Conservation (phyloP, 2,329 filamentous ascomycete species). For the Elsinoe arachidis region DNA sequence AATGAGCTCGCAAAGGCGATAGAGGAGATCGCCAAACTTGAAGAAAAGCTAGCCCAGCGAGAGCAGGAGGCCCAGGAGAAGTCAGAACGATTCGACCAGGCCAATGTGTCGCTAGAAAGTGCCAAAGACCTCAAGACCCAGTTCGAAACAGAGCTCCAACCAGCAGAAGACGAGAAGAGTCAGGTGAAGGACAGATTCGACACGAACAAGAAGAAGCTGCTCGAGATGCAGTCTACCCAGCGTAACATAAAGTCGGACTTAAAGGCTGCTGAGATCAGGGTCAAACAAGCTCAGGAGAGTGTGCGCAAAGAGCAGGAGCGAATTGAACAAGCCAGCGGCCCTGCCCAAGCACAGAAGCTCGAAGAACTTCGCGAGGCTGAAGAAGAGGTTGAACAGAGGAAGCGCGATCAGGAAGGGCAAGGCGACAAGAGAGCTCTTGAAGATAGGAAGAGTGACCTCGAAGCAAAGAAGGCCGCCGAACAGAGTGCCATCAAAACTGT, state of each 20-base stretch:
- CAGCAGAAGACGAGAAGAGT: constrained; percentile 40
- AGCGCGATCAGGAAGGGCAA: constrained; percentile 41
- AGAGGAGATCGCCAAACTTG: constrained; percentile 25
- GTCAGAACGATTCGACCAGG: constrained; percentile 35
- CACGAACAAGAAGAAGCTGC: constrained; percentile 21
- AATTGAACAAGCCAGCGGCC: constrained; percentile 56
- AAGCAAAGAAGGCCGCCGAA: constrained; percentile 28
- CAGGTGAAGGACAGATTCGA: constrained; percentile 47
- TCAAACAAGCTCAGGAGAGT: constrained; percentile 35
- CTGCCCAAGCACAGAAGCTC: constrained; percentile 54
- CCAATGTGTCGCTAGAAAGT: constrained; percentile 32
- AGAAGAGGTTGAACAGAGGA: constrained; percentile 24
- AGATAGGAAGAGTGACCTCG: constrained; percentile 13
- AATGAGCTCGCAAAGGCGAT: constrained; percentile 23
- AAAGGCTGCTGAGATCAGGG: constrained; percentile 40
- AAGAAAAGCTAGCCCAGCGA: constrained; percentile 42
- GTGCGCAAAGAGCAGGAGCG: constrained; percentile 51
- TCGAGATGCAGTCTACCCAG: constrained; percentile 44
- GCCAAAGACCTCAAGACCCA: constrained; percentile 29
- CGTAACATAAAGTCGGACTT: constrained; percentile 55
- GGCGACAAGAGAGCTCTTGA: constrained; percentile 31
- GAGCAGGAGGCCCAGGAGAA: constrained; percentile 39
- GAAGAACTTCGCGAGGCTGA: constrained; percentile 49
- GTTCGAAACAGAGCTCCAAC: constrained; percentile 30
- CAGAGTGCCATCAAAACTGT: constrained; percentile 25